phyloP scores from a whole-genome alignment of 2,329 filamentous ascomycete species.

The Incumbomyces delicatus region DNA sequence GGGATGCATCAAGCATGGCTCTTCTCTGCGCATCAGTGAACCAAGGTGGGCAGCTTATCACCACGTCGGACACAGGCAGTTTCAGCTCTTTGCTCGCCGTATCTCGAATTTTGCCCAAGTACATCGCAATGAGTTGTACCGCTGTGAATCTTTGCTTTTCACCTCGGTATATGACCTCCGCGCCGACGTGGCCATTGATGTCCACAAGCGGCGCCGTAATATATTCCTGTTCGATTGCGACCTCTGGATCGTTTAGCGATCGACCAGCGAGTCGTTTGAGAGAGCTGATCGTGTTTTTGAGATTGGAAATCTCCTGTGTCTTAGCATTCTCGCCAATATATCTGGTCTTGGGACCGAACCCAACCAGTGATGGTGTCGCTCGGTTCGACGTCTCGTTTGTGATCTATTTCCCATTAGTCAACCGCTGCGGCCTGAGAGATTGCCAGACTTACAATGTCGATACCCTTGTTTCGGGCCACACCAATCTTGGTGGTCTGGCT shows the following conservation, averaged over 20 bases:
- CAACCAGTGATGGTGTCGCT: slow-evolving; percentile 91
- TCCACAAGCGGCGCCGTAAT: slow-evolving; percentile 80
- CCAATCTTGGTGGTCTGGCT: slow-evolving; percentile 95
- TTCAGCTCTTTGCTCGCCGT: slow-evolving; percentile 81
- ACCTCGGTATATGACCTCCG: slow-evolving; percentile 83
- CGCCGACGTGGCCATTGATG: slow-evolving; percentile 86
- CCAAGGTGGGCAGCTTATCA: slow-evolving; percentile 91
- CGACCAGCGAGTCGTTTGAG: slow-evolving; percentile 90
- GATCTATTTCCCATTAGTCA: slow-evolving; percentile 49
- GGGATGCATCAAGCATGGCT: slow-evolving; percentile 77
- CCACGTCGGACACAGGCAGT: slow-evolving; percentile 83
- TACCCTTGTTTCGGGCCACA: slow-evolving; percentile 94
- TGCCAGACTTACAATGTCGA: slow-evolving; percentile 77
- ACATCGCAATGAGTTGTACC: slow-evolving; percentile 90
- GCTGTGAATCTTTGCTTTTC: slow-evolving; percentile 95
- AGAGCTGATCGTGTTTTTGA: slow-evolving; percentile 94
- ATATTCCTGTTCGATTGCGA: slow-evolving; percentile 84
- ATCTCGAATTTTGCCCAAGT: slow-evolving; percentile 84
- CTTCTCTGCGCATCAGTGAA: slow-evolving; percentile 93
- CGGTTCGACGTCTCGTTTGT: slow-evolving; percentile 99
- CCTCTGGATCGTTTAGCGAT: slow-evolving; percentile 77
- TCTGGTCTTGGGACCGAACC: slow-evolving; percentile 86
- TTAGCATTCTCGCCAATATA: slow-evolving; percentile 93
- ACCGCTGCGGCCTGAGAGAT: too few relatives aligned
- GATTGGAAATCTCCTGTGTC: slow-evolving; percentile 97